Percentiles rank a stretch among this genome's conserved stretches.
Conservation (phyloP, 2,329 filamentous ascomycete species). For the Dryadomyces quercivorus region DNA sequence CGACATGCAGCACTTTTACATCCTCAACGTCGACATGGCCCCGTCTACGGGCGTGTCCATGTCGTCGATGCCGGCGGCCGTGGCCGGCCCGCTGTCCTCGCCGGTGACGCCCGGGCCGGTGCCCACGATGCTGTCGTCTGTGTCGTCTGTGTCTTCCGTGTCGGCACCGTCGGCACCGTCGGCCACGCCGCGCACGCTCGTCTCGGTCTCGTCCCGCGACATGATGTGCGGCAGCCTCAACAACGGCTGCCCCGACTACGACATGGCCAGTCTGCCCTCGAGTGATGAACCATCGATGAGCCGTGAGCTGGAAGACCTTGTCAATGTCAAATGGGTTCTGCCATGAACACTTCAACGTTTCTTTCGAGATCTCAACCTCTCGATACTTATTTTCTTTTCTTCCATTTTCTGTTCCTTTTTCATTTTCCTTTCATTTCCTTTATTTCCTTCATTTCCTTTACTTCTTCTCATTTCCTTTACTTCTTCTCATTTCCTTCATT, state of each 20-base stretch:
- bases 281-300: neutral
- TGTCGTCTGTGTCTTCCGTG: neutral
- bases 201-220: neutral
- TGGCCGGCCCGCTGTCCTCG: neutral
- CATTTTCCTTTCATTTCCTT: no score
- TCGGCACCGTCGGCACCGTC: neutral
- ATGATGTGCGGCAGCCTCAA: neutral
- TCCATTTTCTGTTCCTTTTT: neutral
- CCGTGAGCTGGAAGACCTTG: conserved; percentile 1
- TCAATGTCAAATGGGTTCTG: neutral
- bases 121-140: neutral
- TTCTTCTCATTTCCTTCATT: neutral
- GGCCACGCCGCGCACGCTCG: neutral
- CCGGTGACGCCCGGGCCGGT: neutral
- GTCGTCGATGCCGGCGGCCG: neutral
- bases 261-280: neutral
- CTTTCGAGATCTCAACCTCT: no score
- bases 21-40: conserved; percentile 2
- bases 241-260: neutral
- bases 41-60: neutral
- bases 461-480: neutral
- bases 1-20: conserved; percentile 6
- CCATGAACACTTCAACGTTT: no score
- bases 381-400: neutral
- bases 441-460: neutral